phyloP scores from a whole-genome alignment of 805 yeast genomes.

The Kregervanrija fluxuum region DNA sequence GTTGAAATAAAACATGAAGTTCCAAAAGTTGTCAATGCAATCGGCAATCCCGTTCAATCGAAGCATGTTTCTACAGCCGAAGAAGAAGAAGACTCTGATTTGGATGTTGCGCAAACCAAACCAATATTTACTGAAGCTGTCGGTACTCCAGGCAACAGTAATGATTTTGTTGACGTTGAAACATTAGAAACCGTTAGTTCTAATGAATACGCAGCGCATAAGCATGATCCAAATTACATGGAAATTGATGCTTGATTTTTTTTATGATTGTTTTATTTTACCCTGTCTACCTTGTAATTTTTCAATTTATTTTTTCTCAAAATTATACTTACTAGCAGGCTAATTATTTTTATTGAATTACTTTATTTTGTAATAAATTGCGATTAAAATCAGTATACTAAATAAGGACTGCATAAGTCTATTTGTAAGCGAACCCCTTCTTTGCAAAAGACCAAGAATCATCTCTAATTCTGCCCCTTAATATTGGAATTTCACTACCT shows the following conservation, averaged over 20 bases:
- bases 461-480: constrained; percentile 95
- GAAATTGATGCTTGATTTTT: constrained; percentile 18
- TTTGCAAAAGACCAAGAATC: constrained; percentile 68
- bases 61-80: constrained; percentile 5
- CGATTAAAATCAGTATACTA: not conserved
- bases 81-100: constrained; percentile 17
- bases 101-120: constrained; percentile 14
- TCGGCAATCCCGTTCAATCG: not conserved
- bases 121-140: constrained; percentile 28
- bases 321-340: too few species aligned
- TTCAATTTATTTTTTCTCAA: not conserved
- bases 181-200: constrained; percentile 45
- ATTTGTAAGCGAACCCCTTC: constrained; percentile 33
- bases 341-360: too few species aligned
- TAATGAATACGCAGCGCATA: constrained; percentile 37
- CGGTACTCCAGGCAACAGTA: constrained; percentile 5
- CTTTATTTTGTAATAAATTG: not conserved
- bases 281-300: not conserved
- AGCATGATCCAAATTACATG: constrained; percentile 42
- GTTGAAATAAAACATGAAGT: constrained; percentile 1
- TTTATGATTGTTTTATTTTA: not conserved
- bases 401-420: constrained; percentile 3
- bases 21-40: constrained; percentile 2
- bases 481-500: constrained; percentile 85
- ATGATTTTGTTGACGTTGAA: constrained; percentile 27